Evolutionary conservation across 192 early-diverging fungal genomes (phyloP).

Genomic region (Chytriomyces sp.): DNA sequence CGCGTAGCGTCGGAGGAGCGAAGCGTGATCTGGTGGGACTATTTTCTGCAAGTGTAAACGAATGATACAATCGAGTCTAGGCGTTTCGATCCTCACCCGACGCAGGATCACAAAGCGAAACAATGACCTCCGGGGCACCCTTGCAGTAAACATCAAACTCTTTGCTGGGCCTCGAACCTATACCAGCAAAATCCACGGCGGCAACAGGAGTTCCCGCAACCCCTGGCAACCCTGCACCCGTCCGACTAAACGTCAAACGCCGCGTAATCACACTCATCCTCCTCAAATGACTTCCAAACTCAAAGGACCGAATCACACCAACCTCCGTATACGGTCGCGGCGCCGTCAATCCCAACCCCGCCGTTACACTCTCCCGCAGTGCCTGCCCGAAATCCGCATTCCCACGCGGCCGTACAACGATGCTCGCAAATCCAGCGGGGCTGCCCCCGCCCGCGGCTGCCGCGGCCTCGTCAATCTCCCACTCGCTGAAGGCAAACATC

Average conservation of each 20-base stretch:
- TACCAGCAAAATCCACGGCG: not conserved
- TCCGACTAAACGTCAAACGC: constrained; percentile 35
- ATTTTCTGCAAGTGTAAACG: not conserved
- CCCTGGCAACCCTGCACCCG: not conserved
- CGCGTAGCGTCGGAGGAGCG: constrained; percentile 80
- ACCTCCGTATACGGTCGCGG: constrained; percentile 60
- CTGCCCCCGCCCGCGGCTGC: not conserved
- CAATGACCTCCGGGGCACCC: constrained; percentile 96
- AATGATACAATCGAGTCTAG: not conserved
- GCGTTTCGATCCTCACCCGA: constrained; percentile 53
- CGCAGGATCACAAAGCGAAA: constrained; percentile 80
- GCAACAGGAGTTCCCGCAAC: not conserved
- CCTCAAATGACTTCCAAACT: constrained; percentile 87
- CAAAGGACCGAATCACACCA: constrained; percentile 70
- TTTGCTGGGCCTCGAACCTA: not conserved
- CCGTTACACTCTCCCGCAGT: constrained; percentile 16
- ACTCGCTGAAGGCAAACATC: constrained; percentile 96
- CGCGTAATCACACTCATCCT: constrained; percentile 90
- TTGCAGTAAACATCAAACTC: constrained; percentile 87
- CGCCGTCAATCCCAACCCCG: not conserved
- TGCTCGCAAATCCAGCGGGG: constrained; percentile 56
- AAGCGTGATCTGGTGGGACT: constrained; percentile 87
- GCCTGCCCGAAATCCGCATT: constrained; percentile 41
- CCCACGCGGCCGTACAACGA: constrained; percentile 86
- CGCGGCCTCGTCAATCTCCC: constrained; percentile 82